Base-by-base conservation (phyloP, 2,329 filamentous ascomycete species). In the Cladosporium phlei region DNA sequence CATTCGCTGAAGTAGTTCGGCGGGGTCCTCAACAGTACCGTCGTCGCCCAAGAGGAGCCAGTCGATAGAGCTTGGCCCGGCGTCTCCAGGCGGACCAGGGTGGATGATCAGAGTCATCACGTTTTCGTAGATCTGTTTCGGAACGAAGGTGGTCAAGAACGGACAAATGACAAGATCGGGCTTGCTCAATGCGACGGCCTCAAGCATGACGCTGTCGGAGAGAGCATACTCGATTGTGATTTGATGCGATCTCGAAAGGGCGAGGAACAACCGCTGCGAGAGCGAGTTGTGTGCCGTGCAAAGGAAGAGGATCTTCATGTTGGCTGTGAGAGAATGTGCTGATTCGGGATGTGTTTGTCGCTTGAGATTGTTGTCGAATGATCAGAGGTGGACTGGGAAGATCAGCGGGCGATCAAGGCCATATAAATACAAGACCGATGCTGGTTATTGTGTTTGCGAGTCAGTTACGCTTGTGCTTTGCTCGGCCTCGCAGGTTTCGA, bases 201-300 rank as follows among this genome's bases (percentile, higher is more conserved):
- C 62, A 29, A 69, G 61, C 63, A 71, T 68, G 25, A 51, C 43
- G 22, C 58, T 52, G 16, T 59, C 52, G 4, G 56, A 58, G 6
- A 63, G 33, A 9, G 57, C 68, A 59, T 66, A 70, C 49, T 71
- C 69, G 47, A 70, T 60, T 3, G 66, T 66, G 48, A 71, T 59
- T 19, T 65, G 58, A 47, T 70, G 68, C 7, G 58, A 56, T 27
- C 59, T 52, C 2, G 63, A 63, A 14, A 71, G 53, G 4, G 59
- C 61, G 16, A 70, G 58, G 46, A 62, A 67, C 7, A 69, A 57
- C 17, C 65, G 60, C 51, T 70, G 69, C 5, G 69, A 71, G 5
- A 71, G 58, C 8, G 68, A 70, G 47, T 70, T 71, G 57, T 70
- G 67, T n/a, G 68, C 68, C 4, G 68, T 71, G 52, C 68, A 70